Percentiles rank a stretch among this genome's conserved stretches.
phyloP scores from a whole-genome alignment of 177 flowering plant genomes.

The Vitis hybrid region DNA sequence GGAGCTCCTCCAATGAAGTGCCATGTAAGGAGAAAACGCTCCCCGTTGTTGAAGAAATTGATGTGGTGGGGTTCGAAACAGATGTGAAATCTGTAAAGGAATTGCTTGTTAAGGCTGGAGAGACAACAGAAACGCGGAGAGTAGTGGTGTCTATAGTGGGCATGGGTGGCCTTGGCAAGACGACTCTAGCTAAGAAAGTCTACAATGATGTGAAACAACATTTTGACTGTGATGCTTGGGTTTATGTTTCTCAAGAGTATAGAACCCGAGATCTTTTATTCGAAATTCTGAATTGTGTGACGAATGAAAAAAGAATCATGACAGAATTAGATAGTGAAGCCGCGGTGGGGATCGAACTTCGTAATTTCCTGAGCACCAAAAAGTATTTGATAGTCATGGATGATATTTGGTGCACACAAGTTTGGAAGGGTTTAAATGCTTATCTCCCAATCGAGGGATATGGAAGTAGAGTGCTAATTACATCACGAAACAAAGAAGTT shows the following conservation, averaged over 20 bases:
- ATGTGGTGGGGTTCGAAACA: constrained; percentile 1
- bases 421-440: neutral
- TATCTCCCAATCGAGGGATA: neutral
- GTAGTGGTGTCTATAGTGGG: constrained; percentile 7
- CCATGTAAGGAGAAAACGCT: neutral
- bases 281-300: too few species aligned
- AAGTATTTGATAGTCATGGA: neutral
- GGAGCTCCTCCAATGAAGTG: neutral
- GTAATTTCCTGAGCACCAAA: too few species aligned
- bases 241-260: too few species aligned
- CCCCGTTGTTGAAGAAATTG: constrained; percentile 4
- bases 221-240: too few species aligned
- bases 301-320: too few species aligned
- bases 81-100: neutral
- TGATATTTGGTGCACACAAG: neutral
- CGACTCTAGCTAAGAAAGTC: too few species aligned
- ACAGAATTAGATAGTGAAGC: too few species aligned
- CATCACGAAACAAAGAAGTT: too few species aligned
- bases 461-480: neutral
- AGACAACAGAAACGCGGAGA: neutral
- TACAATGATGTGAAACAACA: too few species aligned
- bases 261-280: too few species aligned
- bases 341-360: too few species aligned
- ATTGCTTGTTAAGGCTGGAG: neutral
- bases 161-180: neutral